These are phyloP conservation scores for Orbilia quercus DNA, from an alignment of 2,329 filamentous ascomycete species.

Conservation along the genomic window DNA sequence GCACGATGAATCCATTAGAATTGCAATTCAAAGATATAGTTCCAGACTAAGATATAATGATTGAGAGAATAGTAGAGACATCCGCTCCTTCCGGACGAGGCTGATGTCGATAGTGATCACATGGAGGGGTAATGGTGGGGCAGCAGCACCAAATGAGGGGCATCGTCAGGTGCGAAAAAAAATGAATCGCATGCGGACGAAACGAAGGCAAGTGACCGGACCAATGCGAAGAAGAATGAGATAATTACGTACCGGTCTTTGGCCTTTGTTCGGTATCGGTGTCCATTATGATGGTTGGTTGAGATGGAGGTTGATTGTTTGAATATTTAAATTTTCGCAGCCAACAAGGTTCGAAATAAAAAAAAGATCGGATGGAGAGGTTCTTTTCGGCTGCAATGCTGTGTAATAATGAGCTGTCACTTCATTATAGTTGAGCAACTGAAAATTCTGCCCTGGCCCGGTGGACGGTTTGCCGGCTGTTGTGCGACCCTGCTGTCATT, in stretches of 20 bases:
- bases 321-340: slow-evolving; percentile 5
- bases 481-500: too few species aligned
- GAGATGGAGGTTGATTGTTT: slow-evolving; percentile 4
- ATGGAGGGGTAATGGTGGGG: slow-evolving; percentile 54
- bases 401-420: too few species aligned
- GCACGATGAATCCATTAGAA: slow-evolving; percentile 63
- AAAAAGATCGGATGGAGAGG: too few species aligned
- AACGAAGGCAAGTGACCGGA: not conserved
- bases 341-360: not conserved
- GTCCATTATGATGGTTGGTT: slow-evolving; percentile 30
- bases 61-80: not conserved
- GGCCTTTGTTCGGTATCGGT: slow-evolving; percentile 38
- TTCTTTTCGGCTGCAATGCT: too few species aligned
- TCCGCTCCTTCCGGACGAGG: slow-evolving; percentile 23
- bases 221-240: not conserved
- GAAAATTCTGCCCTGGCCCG: not conserved
- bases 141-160: slow-evolving; percentile 34
- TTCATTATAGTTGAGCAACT: too few species aligned
- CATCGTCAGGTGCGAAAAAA: slow-evolving; percentile 26
- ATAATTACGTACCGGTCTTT: slow-evolving; percentile 38
- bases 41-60: too few species aligned
- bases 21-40: slow-evolving; percentile 1
- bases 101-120: slow-evolving; percentile 24
- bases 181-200: not conserved
- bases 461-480: not conserved